Percentiles rank a stretch among this genome's conserved stretches.
phyloP scores from a whole-genome alignment of 768 basidiomycete genomes.

The Boletus edulis region DNA sequence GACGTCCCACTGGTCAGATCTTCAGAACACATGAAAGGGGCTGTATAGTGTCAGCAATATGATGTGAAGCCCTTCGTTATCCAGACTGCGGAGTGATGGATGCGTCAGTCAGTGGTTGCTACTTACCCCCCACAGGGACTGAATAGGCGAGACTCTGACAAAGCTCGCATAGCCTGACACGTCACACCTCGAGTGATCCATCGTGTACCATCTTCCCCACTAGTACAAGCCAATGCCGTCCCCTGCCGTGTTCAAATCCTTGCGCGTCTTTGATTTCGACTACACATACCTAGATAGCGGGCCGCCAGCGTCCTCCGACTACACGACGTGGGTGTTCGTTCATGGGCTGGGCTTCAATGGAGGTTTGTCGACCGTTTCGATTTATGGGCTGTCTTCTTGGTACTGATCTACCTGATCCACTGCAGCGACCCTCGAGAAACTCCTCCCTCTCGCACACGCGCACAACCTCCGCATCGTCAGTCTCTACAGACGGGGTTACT shows the following conservation, averaged over 20 bases:
- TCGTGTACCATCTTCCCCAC: too few relatives aligned
- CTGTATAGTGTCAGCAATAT: too few relatives aligned
- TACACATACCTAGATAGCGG: conserved; percentile 25
- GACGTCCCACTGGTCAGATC: too few relatives aligned
- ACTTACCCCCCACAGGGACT: too few relatives aligned
- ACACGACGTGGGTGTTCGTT: conserved; percentile 22
- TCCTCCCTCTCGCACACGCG: conserved; percentile 20
- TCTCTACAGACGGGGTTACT: conserved; percentile 27
- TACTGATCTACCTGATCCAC: background rate
- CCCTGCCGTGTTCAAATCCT: background rate
- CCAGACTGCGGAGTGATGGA: too few relatives aligned
- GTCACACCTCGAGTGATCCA: too few relatives aligned
- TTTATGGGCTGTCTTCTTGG: background rate
- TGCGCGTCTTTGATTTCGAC: conserved; percentile 15
- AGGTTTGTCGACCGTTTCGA: conserved; percentile 6
- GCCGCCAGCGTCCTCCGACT: conserved; percentile 11
- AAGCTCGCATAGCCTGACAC: too few relatives aligned
- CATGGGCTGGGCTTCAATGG: conserved; percentile 23
- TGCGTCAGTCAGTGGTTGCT: too few relatives aligned
- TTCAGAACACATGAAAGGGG: too few relatives aligned
- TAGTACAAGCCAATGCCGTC: background rate
- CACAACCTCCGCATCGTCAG: conserved; percentile 24
- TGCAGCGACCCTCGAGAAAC: conserved; percentile 5
- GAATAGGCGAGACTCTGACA: too few relatives aligned
- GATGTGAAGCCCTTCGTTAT: too few relatives aligned